Evolutionary conservation across 139 green algal species (phyloP).

Genomic region (Chlorella sp.): DNA sequence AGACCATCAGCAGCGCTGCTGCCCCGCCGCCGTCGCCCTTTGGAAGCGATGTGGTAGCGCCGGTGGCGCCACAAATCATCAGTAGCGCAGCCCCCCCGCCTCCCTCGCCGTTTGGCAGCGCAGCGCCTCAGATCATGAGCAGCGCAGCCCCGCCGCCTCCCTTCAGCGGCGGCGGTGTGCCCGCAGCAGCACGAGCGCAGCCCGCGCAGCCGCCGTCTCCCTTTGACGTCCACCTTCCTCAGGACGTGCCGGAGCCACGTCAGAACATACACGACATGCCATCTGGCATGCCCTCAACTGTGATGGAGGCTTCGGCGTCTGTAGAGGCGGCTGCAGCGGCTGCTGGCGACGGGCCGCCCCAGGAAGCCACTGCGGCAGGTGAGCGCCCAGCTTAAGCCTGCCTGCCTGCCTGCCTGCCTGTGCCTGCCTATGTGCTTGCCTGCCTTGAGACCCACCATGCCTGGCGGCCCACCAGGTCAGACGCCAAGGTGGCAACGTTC

Average conservation of each 20-base stretch:
- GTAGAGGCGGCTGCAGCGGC: not conserved
- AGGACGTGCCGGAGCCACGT: not conserved
- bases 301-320: constrained; percentile 21
- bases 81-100: not conserved
- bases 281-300: not conserved
- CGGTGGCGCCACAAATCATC: not conserved
- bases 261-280: not conserved
- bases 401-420: no score
- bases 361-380: not conserved
- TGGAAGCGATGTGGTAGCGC: not conserved
- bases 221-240: not conserved
- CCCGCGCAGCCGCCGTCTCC: not conserved
- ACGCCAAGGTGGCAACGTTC: no score
- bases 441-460: no score
- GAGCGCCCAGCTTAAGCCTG: not conserved
- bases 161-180: not conserved
- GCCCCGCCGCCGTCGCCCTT: not conserved
- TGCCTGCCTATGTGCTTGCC: no score
- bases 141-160: not conserved
- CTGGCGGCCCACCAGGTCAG: no score
- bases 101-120: not conserved
- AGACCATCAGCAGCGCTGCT: not conserved
- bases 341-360: not conserved
- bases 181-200: not conserved
- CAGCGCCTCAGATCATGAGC: not conserved